These are phyloP conservation scores for Pseudogymnoascus sp. DNA, from an alignment of 2,329 filamentous ascomycete species.

Conservation along the genomic window DNA sequence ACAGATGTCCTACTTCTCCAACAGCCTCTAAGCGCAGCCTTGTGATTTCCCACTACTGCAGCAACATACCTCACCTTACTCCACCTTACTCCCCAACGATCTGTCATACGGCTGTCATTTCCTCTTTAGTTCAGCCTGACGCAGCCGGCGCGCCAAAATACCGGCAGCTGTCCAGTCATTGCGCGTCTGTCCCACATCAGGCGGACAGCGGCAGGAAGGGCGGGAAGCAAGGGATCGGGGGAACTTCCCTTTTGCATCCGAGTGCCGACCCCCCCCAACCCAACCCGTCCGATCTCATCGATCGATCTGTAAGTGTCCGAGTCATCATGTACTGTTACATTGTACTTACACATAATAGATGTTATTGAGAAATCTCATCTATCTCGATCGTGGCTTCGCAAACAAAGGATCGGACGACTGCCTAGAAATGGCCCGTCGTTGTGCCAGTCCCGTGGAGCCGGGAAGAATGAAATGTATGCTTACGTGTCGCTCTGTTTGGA, in stretches of 20 bases:
- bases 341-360: not conserved
- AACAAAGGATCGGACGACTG: not conserved
- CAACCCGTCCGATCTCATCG: slow-evolving; percentile 4
- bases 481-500: not conserved
- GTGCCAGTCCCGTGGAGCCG: not conserved
- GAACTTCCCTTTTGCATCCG: not conserved
- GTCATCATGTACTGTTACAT: not conserved
- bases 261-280: not conserved
- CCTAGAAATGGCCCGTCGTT: not conserved
- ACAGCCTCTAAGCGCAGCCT: not conserved
- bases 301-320: not conserved
- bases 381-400: not conserved
- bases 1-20: not conserved
- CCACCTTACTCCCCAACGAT: not conserved
- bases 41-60: not conserved
- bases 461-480: not conserved
- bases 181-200: slow-evolving; percentile 1
- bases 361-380: not conserved
- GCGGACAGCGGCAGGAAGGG: not conserved
- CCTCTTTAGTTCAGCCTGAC: not conserved
- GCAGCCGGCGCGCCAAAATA: not conserved
- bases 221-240: not conserved
- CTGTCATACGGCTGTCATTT: not conserved
- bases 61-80: not conserved
- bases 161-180: not conserved